These are phyloP conservation scores for Zygnema cylindricum DNA, from an alignment of 139 green algal genomes.

Conservation along the genomic window DNA sequence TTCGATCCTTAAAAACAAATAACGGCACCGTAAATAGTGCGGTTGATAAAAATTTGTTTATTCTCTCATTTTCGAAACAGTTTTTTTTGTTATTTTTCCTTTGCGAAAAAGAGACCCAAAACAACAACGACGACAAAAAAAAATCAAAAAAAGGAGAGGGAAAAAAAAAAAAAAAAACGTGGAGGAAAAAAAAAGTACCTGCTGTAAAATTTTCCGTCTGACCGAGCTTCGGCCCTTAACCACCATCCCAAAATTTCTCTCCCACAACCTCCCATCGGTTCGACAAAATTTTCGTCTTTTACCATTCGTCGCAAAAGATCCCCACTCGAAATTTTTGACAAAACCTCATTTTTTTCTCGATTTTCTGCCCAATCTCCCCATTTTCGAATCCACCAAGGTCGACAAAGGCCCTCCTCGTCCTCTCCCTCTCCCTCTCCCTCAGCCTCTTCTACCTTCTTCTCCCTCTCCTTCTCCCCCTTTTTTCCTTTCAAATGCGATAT, in stretches of 20 bases:
- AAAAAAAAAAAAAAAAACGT: too few relatives aligned
- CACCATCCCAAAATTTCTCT: conserved; percentile 45
- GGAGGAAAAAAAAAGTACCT: neutral
- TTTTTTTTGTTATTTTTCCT: neutral
- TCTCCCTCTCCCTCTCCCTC: neutral
- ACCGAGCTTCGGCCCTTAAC: conserved; percentile 32
- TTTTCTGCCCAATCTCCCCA: neutral
- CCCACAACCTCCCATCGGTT: conserved; percentile 35
- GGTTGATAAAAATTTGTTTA: too few relatives aligned
- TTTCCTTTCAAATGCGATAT: neutral
- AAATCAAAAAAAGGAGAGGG: neutral
- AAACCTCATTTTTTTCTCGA: neutral
- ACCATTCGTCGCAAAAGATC: conserved; percentile 33
- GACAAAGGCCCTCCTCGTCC: neutral
- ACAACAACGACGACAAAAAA: neutral
- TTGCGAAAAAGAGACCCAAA: neutral
- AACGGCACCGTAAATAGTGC: too few relatives aligned
- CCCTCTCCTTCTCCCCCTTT: neutral
- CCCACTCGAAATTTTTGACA: neutral
- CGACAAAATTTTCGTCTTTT: conserved; percentile 23
- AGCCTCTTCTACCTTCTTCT: neutral
- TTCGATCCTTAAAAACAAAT: too few relatives aligned
- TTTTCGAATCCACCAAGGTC: neutral
- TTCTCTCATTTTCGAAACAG: too few relatives aligned
- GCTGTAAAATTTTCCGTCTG: conserved; percentile 30